Conservation (phyloP, 2,329 filamentous ascomycete species). For the Corinectria fuckeliana region DNA sequence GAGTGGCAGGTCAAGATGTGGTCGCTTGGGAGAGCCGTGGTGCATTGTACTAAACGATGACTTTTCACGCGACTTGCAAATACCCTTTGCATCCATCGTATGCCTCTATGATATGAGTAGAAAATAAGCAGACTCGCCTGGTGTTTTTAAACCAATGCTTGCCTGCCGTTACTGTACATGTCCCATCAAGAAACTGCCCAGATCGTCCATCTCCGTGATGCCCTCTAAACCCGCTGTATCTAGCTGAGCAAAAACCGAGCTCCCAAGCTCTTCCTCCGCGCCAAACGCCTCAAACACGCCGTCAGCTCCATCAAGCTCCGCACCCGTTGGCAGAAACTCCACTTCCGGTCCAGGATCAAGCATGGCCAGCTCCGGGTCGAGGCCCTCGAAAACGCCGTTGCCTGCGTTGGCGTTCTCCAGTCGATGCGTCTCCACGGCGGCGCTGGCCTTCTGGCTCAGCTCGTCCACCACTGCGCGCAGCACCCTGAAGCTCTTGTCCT, state of each 20-base stretch:
- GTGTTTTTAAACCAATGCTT: background rate
- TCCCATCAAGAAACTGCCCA: conserved; percentile 3
- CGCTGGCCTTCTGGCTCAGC: conserved; percentile 27
- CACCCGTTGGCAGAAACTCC: conserved; percentile 5
- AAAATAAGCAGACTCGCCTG: too few species aligned
- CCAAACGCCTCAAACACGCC: conserved; percentile 17
- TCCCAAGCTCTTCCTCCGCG: background rate
- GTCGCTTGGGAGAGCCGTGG: conserved; percentile 5
- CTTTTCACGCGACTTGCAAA: background rate
- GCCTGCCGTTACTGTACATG: background rate
- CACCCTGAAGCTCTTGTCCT: conserved; percentile 23
- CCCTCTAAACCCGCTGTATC: background rate
- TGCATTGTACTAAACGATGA: conserved; percentile 9
- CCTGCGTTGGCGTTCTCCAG: background rate
- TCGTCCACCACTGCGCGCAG: conserved; percentile 26
- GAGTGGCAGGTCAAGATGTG: conserved; percentile 38
- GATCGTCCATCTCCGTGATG: background rate
- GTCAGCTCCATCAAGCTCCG: background rate
- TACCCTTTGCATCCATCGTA: too few species aligned
- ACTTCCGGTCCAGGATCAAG: background rate
- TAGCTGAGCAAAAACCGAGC: background rate
- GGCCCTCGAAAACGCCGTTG: conserved; percentile 2
- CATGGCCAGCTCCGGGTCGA: background rate
- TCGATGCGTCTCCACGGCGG: conserved; percentile 20
- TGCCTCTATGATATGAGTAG: too few species aligned